These are phyloP conservation scores for Wallacemonas sp. DNA, from an alignment of 208 protist species.

Conservation along the genomic window DNA sequence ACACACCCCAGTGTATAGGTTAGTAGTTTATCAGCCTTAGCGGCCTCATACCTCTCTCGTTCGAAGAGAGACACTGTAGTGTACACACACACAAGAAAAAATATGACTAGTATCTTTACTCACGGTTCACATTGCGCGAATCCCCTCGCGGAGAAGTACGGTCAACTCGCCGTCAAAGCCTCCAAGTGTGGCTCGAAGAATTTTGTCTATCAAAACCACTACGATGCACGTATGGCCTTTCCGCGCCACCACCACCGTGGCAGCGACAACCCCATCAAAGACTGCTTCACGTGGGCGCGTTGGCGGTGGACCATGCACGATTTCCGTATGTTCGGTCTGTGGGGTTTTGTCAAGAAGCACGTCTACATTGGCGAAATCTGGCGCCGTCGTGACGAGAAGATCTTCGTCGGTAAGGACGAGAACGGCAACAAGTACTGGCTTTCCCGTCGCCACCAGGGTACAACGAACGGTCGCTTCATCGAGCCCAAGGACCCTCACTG, in stretches of 20 bases:
- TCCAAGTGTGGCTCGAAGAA: constrained; percentile 82
- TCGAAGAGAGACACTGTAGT: too few relatives aligned
- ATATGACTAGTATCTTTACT: constrained; percentile 82
- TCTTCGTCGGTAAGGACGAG: constrained; percentile 91
- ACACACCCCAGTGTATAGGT: too few relatives aligned
- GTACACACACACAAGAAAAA: not conserved
- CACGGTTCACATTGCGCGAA: constrained; percentile 67
- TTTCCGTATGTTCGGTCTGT: constrained; percentile 91
- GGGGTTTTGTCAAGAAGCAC: constrained; percentile 64
- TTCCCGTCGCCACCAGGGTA: constrained; percentile 48
- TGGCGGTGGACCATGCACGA: constrained; percentile 88
- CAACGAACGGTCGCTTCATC: constrained; percentile 58
- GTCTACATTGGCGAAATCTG: constrained; percentile 88
- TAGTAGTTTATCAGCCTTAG: too few relatives aligned
- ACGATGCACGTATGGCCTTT: constrained; percentile 68
- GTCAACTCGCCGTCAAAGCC: constrained; percentile 51
- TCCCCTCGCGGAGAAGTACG: constrained; percentile 67
- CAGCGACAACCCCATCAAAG: constrained; percentile 70
- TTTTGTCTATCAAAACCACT: constrained; percentile 77
- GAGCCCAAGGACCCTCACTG: constrained; percentile 84
- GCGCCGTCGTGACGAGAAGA: constrained; percentile 90
- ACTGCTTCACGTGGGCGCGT: constrained; percentile 66
- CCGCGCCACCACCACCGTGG: constrained; percentile 81
- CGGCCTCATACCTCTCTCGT: too few relatives aligned
- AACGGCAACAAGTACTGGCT: constrained; percentile 92